These are phyloP conservation scores for Nelumbo lutea DNA, from an alignment of 164 flowering plant species.

Conservation along the genomic window DNA sequence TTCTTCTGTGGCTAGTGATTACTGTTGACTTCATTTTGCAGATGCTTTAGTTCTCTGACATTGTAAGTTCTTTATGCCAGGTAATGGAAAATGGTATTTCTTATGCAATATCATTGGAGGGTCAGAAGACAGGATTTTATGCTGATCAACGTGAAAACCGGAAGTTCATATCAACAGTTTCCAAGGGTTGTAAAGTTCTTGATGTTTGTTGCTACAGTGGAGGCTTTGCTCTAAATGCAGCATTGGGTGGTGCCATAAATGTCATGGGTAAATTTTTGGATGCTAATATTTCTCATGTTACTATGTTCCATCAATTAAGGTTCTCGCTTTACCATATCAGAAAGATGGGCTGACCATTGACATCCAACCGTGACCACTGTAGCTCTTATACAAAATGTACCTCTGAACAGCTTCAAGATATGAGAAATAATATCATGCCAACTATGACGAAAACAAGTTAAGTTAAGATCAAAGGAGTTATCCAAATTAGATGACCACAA, in stretches of 20 bases:
- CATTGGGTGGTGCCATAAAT: constrained; percentile 63
- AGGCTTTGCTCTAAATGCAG: constrained; percentile 93
- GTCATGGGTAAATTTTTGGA: constrained; percentile 53
- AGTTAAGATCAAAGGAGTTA: no score
- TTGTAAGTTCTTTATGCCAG: constrained; percentile 26
- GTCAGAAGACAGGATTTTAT: constrained; percentile 98
- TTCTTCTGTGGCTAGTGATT: not conserved
- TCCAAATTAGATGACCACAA: no score
- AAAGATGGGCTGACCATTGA: not conserved
- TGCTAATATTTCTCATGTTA: constrained; percentile 4
- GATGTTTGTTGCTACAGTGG: constrained; percentile 96
- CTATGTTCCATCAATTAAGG: not conserved
- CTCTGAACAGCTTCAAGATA: no score
- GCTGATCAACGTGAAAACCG: constrained; percentile 98
- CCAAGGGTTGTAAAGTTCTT: constrained; percentile 66
- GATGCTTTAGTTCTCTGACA: not conserved
- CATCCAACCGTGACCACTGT: no score
- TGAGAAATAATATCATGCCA: no score
- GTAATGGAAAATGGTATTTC: constrained; percentile 77
- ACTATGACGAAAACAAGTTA: no score
- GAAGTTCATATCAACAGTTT: constrained; percentile 62
- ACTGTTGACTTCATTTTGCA: not conserved
- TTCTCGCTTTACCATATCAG: not conserved
- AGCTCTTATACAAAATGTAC: no score
- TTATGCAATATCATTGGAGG: constrained; percentile 68